Percentiles rank a stretch among this genome's conserved stretches.
Conservation (phyloP, 2,329 filamentous ascomycete species). For the Cordyceps farinosa region DNA sequence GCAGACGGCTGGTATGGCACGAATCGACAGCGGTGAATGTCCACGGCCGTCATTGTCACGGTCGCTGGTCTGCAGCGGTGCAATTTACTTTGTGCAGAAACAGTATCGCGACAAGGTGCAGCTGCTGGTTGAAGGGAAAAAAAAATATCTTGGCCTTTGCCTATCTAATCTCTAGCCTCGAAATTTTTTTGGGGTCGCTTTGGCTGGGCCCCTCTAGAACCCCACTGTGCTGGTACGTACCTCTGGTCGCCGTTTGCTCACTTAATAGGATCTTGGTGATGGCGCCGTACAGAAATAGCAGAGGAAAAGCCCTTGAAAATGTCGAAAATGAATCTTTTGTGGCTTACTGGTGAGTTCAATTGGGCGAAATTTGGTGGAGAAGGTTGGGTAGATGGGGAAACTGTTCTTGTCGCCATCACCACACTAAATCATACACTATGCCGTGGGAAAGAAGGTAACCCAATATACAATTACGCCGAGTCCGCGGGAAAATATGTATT, state of each 20-base stretch:
- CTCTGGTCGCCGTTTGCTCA: background rate
- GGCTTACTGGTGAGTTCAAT: too few species aligned
- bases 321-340: too few species aligned
- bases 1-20: slow-evolving; percentile 86
- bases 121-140: slow-evolving; percentile 23
- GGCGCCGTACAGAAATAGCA: background rate
- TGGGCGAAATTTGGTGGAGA: too few species aligned
- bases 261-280: background rate
- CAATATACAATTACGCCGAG: too few species aligned
- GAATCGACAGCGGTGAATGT: slow-evolving; percentile 96
- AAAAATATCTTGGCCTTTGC: slow-evolving; percentile 24
- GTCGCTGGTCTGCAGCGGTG: slow-evolving; percentile 15
- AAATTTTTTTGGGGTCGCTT: slow-evolving; percentile 29
- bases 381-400: too few species aligned
- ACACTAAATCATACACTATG: too few species aligned
- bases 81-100: background rate
- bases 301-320: background rate
- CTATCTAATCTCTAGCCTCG: slow-evolving; percentile 21
- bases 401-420: too few species aligned
- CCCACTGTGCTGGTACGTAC: slow-evolving; percentile 4
- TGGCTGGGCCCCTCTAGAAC: slow-evolving; percentile 7
- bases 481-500: too few species aligned
- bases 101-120: background rate
- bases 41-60: slow-evolving; percentile 55
- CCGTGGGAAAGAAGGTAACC: too few species aligned